These are phyloP conservation scores for Oxyria digyna DNA, from an alignment of 148 eudicot species.

Conservation along the genomic window DNA sequence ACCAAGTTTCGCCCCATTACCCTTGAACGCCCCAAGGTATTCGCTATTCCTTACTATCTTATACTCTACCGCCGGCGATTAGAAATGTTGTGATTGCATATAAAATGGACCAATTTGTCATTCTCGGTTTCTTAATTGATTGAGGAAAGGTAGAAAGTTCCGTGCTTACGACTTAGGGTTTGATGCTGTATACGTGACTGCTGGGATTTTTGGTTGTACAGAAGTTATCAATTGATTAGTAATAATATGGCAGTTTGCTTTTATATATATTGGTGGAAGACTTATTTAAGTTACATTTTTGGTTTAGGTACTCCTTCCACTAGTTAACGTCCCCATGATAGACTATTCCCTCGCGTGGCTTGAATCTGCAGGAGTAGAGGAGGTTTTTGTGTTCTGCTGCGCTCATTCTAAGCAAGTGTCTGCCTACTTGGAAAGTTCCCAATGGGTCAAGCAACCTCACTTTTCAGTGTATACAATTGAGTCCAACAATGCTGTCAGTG, in stretches of 20 bases:
- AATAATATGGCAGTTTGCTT: too few species aligned
- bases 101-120: background rate
- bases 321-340: conserved; percentile 85
- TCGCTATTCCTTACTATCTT: background rate
- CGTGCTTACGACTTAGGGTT: background rate
- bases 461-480: conserved; percentile 76
- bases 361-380: conserved; percentile 87
- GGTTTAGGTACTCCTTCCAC: conserved; percentile 72
- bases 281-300: background rate
- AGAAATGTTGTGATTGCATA: background rate
- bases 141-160: background rate
- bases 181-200: background rate
- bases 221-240: background rate
- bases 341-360: conserved; percentile 95
- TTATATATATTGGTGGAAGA: background rate
- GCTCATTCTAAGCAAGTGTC: conserved; percentile 91
- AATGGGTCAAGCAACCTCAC: conserved; percentile 75
- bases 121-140: background rate
- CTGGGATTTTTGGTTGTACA: background rate
- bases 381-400: conserved; percentile 89
- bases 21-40: conserved; percentile 86
- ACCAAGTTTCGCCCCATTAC: conserved; percentile 88
- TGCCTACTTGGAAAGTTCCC: conserved; percentile 57
- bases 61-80: background rate
- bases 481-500: conserved; percentile 68